Evolutionary conservation across 306 rosid genomes (phyloP).

Genomic region (Oxytropis ochrocephala): DNA sequence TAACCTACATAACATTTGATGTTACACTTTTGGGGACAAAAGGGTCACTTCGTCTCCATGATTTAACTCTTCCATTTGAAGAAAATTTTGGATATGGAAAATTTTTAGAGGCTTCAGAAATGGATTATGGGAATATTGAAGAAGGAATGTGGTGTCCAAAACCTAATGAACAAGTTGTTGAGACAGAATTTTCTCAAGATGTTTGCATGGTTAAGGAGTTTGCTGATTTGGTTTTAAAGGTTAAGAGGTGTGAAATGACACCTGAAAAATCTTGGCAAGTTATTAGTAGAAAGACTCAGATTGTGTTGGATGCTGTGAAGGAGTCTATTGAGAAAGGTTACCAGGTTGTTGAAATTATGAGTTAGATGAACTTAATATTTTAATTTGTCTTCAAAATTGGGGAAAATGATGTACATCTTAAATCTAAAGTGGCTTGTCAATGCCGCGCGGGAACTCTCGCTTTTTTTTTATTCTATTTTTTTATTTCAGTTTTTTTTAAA

Average conservation of each 20-base stretch:
- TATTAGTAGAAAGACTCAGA: conserved; percentile 25
- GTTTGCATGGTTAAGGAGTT: conserved; percentile 38
- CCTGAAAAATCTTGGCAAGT: conserved; percentile 20
- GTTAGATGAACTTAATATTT: neutral
- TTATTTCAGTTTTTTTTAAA: too few species aligned
- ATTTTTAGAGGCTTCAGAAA: conserved; percentile 20
- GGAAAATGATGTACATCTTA: too few species aligned
- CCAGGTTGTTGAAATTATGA: conserved; percentile 17
- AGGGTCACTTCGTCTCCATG: conserved; percentile 25
- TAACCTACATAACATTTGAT: conserved; percentile 17
- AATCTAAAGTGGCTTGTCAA: too few species aligned
- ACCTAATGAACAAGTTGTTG: conserved; percentile 20
- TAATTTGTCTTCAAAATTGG: neutral
- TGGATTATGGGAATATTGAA: conserved; percentile 27
- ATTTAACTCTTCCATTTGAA: conserved; percentile 24
- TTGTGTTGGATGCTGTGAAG: conserved; percentile 35
- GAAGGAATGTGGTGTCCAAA: conserved; percentile 31
- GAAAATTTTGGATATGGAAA: conserved; percentile 19
- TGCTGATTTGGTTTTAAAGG: conserved; percentile 9
- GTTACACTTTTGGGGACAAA: conserved; percentile 27
- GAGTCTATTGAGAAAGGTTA: conserved; percentile 29
- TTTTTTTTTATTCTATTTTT: too few species aligned
- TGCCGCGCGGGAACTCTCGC: too few species aligned
- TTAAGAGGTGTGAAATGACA: conserved; percentile 12
- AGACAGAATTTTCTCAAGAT: conserved; percentile 25